phyloP scores from a whole-genome alignment of 2,329 filamentous ascomycete species.

The Endocalyx cinctus region DNA sequence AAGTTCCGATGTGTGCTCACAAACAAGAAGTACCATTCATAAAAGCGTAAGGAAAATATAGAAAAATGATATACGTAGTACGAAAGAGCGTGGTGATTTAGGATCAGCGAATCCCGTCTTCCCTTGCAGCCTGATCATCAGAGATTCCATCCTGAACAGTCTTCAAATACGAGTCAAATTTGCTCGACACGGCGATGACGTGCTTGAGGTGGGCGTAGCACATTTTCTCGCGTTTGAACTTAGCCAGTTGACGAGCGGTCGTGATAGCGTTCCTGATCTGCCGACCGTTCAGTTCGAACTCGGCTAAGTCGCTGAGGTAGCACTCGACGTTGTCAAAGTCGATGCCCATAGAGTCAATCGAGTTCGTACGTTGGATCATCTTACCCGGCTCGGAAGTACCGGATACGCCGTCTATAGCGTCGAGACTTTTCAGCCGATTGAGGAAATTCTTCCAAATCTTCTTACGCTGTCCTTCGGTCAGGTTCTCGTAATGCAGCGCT shows the following conservation, averaged over 20 bases:
- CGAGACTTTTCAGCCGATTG: conserved; percentile 1
- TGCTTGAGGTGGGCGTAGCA: not conserved
- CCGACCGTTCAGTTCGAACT: conserved; percentile 34
- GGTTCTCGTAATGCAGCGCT: conserved; percentile 13
- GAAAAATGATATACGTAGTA: too few relatives aligned
- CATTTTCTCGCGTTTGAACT: not conserved
- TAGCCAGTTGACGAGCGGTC: conserved; percentile 15
- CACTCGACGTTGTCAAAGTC: conserved; percentile 11
- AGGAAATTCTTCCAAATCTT: conserved; percentile 18
- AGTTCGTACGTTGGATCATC: too few relatives aligned
- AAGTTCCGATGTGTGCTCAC: too few relatives aligned
- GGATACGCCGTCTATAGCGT: conserved; percentile 2
- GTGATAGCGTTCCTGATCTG: conserved; percentile 36
- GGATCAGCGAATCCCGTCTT: not conserved
- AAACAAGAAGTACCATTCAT: too few relatives aligned
- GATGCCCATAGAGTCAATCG: conserved; percentile 1
- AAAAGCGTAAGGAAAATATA: too few relatives aligned
- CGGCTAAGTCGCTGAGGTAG: conserved; percentile 25
- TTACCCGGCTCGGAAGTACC: not conserved
- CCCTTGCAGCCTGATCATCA: not conserved
- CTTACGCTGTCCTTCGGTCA: conserved; percentile 8
- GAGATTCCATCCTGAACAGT: not conserved
- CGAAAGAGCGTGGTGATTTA: too few relatives aligned
- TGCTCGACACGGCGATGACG: not conserved
- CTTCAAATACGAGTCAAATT: not conserved